These are phyloP conservation scores for Podospora australis DNA, from an alignment of 495 filamentous ascomycete species.

Conservation along the genomic window DNA sequence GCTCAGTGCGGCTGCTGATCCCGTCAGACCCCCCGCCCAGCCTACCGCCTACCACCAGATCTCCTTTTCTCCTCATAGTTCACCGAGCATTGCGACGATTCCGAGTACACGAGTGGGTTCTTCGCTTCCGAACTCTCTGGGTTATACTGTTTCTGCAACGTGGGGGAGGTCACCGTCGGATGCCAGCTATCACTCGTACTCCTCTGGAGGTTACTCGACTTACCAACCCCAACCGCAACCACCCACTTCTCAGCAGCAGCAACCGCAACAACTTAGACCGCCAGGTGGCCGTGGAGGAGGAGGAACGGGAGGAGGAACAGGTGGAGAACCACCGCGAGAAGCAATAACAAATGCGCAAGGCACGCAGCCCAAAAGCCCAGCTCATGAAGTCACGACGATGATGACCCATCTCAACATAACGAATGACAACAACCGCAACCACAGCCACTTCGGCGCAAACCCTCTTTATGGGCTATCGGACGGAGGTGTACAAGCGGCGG, in stretches of 20 bases:
- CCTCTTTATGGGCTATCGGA: conserved; percentile 26
- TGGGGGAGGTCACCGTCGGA: conserved; percentile 21
- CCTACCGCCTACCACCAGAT: neutral
- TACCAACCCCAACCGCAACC: neutral
- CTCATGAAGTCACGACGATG: conserved; percentile 19
- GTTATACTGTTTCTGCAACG: conserved; percentile 3
- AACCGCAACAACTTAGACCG: too few species aligned
- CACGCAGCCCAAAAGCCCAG: conserved; percentile 7
- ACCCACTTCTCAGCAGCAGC: too few species aligned
- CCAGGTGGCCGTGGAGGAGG: neutral
- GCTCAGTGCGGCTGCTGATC: neutral
- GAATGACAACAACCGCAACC: too few species aligned
- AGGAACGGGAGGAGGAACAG: too few species aligned
- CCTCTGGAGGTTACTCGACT: conserved; percentile 8
- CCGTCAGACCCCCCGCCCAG: neutral
- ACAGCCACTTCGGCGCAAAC: conserved; percentile 22
- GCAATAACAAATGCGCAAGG: neutral
- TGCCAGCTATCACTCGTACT: conserved; percentile 13
- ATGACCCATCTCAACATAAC: conserved; percentile 18
- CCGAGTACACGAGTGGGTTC: neutral
- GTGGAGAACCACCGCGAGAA: too few species aligned
- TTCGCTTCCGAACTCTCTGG: neutral
- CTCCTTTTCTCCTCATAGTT: too few species aligned
- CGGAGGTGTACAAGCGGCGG: conserved; percentile 28
- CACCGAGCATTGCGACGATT: neutral